Base-by-base conservation (phyloP, 1,284 basidiomycete genomes). In the Chiua sp. region DNA sequence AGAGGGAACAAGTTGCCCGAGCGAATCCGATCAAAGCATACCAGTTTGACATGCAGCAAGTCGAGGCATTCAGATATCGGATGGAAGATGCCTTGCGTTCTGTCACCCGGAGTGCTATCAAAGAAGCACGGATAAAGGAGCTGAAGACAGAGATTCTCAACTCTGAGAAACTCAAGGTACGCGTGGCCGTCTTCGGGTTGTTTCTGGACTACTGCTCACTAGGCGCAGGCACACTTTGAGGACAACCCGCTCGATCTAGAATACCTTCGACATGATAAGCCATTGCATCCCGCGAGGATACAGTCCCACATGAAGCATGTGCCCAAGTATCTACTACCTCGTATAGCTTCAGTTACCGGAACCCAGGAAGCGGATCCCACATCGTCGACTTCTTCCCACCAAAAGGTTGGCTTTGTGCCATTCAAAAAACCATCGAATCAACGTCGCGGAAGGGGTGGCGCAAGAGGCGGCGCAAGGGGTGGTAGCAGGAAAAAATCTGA, bases 21-120 rank as follows among this genome's bases (percentile, higher is more conserved):
- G 92, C 90, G 32, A 88, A 87, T 57, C 86, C 91, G 65, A 84
- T 98, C 64, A 92, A 93, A 74, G 95, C 96, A 75, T 99, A 98
- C 79, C 86, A 89, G 46, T 93, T 98, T 72, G 95, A 98, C 75
- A 89, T 93, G 92, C 85, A 88, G 77, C 90, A 98, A 79, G 94
- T 98, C 47, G 96, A 98, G 68, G 96, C 94, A n/a, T 99, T 99
- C 80, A 82, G 96, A 66, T 99, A 99, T 78, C 86, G 98, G 55
- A 98, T 98, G 94, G 93, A 96, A 71, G 98, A 99, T 74, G 98
- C 95, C 3, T 75, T 99, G 66, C 83, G 94, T 65, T 86, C 90
- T 55, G 96, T 98, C 28, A 99, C 97, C 54, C 83, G 88, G 63
- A 90, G 87, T 59, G 87, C 91, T 7, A 89, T 99, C 62, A 86